Evolutionary conservation across 2,329 filamentous ascomycete species (phyloP).

Genomic region (Colletotrichum sansevieriae): DNA sequence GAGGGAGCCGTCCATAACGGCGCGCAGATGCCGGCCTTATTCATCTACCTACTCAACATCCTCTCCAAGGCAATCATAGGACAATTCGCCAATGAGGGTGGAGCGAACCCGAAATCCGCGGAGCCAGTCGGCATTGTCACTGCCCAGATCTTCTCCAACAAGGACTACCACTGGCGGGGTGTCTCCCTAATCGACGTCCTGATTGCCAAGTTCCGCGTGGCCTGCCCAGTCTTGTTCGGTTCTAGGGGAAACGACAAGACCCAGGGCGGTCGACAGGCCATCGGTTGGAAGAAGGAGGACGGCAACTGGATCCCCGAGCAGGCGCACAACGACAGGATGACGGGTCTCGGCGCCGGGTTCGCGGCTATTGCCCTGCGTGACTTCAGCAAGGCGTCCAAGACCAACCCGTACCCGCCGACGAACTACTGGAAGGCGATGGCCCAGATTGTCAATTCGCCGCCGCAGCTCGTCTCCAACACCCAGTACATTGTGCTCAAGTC

Average conservation of each 20-base stretch:
- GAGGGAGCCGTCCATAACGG: conserved; percentile 66
- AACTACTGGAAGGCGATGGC: conserved; percentile 88
- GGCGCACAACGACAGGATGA: conserved; percentile 85
- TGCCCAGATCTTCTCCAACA: conserved; percentile 79
- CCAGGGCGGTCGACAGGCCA: conserved; percentile 71
- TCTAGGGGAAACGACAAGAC: conserved; percentile 82
- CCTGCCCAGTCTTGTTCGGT: conserved; percentile 89
- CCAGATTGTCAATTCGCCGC: conserved; percentile 80
- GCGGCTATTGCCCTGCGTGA: conserved; percentile 86
- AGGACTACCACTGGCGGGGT: conserved; percentile 76
- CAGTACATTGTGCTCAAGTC: conserved; percentile 78
- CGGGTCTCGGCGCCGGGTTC: conserved; percentile 85
- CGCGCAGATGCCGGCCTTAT: conserved; percentile 70
- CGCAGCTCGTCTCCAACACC: conserved; percentile 76
- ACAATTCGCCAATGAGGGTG: conserved; percentile 77
- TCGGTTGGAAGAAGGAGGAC: conserved; percentile 80
- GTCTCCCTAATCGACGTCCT: conserved; percentile 83
- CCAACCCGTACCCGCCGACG: conserved; percentile 81
- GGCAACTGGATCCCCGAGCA: conserved; percentile 75
- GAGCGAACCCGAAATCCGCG: conserved; percentile 73
- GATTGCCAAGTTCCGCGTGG: conserved; percentile 84
- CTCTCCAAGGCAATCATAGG: conserved; percentile 80
- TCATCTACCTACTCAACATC: conserved; percentile 82
- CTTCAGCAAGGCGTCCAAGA: conserved; percentile 76
- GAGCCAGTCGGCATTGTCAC: conserved; percentile 85